Evolutionary conservation across 768 basidiomycete species (phyloP).

Genomic region (Solioccasus polychromus): DNA sequence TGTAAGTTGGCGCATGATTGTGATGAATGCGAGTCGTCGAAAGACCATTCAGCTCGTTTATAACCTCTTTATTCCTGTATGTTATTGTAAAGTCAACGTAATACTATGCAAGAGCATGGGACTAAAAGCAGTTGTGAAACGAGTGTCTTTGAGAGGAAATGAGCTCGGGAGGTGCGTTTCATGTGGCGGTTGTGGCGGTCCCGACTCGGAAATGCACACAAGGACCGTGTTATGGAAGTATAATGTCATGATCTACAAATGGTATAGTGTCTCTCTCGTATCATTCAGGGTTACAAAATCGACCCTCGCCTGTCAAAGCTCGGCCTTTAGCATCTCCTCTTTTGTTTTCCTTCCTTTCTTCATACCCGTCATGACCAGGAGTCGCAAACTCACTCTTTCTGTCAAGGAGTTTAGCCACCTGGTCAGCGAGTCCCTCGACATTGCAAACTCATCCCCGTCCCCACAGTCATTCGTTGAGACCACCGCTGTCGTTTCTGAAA

Average conservation of each 20-base stretch:
- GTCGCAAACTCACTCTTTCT: slow-evolving; percentile 26
- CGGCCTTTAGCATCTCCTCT: background rate
- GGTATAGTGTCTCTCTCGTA: background rate
- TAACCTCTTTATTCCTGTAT: too few species aligned
- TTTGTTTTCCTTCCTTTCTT: slow-evolving; percentile 3
- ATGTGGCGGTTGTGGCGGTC: too few species aligned
- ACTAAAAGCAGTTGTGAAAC: too few species aligned
- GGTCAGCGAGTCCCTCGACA: slow-evolving; percentile 32
- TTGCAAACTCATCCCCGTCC: slow-evolving; percentile 4
- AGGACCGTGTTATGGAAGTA: too few species aligned
- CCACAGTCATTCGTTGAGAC: slow-evolving; percentile 23
- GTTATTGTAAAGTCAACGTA: too few species aligned
- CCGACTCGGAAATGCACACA: too few species aligned
- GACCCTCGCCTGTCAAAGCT: slow-evolving; percentile 18
- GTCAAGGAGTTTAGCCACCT: slow-evolving; percentile 34
- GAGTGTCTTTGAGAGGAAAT: too few species aligned
- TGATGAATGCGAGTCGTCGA: too few species aligned
- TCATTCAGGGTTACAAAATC: slow-evolving; percentile 2
- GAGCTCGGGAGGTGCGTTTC: too few species aligned
- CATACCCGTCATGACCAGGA: slow-evolving; percentile 22
- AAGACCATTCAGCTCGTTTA: too few species aligned
- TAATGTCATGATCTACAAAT: slow-evolving; percentile 14
- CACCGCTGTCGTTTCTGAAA: slow-evolving; percentile 19
- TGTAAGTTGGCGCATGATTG: too few species aligned
- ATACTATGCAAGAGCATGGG: too few species aligned